Conservation (phyloP, 352 stramenopile genomes). For the Phytophthora sp. region DNA sequence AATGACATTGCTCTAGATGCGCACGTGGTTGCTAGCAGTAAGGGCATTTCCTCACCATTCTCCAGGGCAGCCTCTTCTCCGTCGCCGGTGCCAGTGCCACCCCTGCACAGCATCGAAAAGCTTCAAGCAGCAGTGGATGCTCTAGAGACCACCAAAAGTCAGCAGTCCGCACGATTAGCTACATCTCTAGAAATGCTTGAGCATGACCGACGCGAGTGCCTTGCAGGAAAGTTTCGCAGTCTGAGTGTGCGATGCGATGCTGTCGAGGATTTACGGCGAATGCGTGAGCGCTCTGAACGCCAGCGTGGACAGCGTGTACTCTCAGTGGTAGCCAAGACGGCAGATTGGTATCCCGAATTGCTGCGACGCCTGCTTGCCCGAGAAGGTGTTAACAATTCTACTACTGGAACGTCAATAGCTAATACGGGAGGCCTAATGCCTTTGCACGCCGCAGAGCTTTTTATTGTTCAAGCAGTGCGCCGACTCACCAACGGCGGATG, state of each 20-base stretch:
- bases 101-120: conserved; percentile 56
- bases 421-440: not conserved
- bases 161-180: conserved; percentile 42
- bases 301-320: conserved; percentile 45
- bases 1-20: not conserved
- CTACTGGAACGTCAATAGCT: not conserved
- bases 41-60: conserved; percentile 11
- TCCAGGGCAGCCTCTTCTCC: not conserved
- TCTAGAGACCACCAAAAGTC: conserved; percentile 49
- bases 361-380: conserved; percentile 51
- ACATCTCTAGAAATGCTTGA: conserved; percentile 50
- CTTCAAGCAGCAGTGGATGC: conserved; percentile 57
- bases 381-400: conserved; percentile 18
- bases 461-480: conserved; percentile 61
- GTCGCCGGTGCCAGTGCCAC: not conserved
- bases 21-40: not conserved
- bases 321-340: conserved; percentile 29
- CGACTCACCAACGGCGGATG: conserved; percentile 47
- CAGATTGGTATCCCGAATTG: conserved; percentile 61
- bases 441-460: conserved; percentile 55
- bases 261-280: conserved; percentile 45
- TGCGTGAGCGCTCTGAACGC: conserved; percentile 58
- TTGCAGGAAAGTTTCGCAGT: conserved; percentile 57
- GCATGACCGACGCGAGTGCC: conserved; percentile 59
- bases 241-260: conserved; percentile 44